Evolutionary conservation across 371 early-diverging fungal genomes (phyloP).

Genomic region (Mucor indicus): DNA sequence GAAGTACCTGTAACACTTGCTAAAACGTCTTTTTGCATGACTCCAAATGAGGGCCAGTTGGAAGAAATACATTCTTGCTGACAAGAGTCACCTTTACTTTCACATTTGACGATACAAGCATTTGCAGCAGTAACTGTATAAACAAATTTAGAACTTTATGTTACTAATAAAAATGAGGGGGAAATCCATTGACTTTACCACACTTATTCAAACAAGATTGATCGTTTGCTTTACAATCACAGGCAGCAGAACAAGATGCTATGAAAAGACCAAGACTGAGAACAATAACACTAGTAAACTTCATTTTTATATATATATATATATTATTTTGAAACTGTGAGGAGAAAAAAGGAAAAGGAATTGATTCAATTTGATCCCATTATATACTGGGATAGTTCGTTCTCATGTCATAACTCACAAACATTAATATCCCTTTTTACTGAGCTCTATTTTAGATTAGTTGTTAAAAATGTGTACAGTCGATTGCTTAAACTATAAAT

Average conservation of each 20-base stretch:
- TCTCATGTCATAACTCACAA: too few species aligned
- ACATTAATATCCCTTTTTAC: too few species aligned
- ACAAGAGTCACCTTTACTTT: conserved; percentile 10
- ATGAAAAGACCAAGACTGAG: conserved; percentile 12
- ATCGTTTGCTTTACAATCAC: conserved; percentile 19
- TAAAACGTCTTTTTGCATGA: conserved; percentile 6
- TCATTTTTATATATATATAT: conserved; percentile 10
- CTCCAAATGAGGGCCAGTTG: conserved; percentile 13
- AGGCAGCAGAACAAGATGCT: conserved; percentile 18
- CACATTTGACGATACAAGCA: conserved; percentile 16
- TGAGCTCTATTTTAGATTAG: too few species aligned
- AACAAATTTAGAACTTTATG: background rate
- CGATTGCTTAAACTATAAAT: too few species aligned
- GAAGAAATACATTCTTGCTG: conserved; percentile 12
- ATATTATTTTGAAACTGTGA: too few species aligned
- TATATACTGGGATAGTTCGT: too few species aligned
- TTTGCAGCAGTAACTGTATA: conserved; percentile 19
- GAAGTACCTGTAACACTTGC: background rate
- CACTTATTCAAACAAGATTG: conserved; percentile 19
- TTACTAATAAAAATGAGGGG: background rate
- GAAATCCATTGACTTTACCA: conserved; percentile 17
- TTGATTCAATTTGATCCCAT: too few species aligned
- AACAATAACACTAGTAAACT: conserved; percentile 6
- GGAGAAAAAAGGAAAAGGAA: too few species aligned
- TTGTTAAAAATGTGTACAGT: too few species aligned